Base-by-base conservation (phyloP, 2,329 filamentous ascomycete genomes). In the Talaromyces sp. region DNA sequence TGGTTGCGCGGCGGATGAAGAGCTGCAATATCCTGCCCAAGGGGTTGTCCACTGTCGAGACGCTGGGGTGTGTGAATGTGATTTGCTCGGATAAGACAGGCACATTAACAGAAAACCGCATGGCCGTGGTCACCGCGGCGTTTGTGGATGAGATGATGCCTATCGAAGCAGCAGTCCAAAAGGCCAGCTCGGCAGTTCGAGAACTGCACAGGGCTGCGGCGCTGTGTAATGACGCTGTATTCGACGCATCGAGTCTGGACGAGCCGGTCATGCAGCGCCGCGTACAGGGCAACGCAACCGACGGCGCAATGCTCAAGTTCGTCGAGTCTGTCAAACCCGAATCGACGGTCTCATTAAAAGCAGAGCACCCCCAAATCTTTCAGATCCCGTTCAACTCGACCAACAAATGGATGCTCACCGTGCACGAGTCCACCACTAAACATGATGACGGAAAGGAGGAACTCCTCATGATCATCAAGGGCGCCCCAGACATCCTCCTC, bases 21-120 rank as follows among this genome's bases (percentile, higher is more conserved):
- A 85, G 87, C 73, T 87, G 90, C 73, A 88, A 89, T 67, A 87
- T 92, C 55, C 81, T 93, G 6, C 92, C 89, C 81, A 93, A 92
- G 76, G 91, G 88, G 0, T 80, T 93, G 51, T 89, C 90, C 73
- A 92, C 90, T 0, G 89, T 92, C 0, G 90, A 92, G 73, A 92
- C 89, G 0, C 81, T 92, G 1, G 90, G 90, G 1, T 84, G 87
- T 0, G 89, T 92, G 1, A 90, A 88, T 1, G 84, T 91, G 10
- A 87, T 92, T 39, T 91, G 89, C 72, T 91, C 88, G 0, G 89
- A 92, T 73, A 92, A 92, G 77, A 92, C 89, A 0, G 89, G 90
- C 49, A 74, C 70, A 0, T 62, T 77, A 78, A 78, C 83, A 72
- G 64, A 85, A 81, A 90, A 91, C 63, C 85, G 86, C 64, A 91